A percentile compares a stretch with the other conserved stretches of the same genome.
phyloP scores from a whole-genome alignment of 331 rosid genomes.

The Saraca asoca region DNA sequence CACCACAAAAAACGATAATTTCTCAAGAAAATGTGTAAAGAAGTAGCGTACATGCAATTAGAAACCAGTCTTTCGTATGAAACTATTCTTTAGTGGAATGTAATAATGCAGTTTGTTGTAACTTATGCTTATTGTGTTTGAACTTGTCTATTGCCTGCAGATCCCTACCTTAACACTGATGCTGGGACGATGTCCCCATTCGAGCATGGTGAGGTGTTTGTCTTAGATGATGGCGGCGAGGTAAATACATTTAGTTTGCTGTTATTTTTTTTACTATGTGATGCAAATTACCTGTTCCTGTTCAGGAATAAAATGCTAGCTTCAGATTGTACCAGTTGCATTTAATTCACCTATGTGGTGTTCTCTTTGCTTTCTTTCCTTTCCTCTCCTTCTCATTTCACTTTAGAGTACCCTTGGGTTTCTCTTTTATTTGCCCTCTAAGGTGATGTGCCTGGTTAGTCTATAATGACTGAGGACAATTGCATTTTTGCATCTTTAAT shows the following conservation, averaged over 20 bases:
- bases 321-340: conserved; percentile 11
- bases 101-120: neutral
- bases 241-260: conserved; percentile 40
- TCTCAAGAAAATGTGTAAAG: too few species aligned
- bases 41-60: conserved; percentile 4
- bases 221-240: conserved; percentile 91
- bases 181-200: conserved; percentile 95
- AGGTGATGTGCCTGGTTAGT: conserved; percentile 11
- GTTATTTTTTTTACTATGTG: neutral
- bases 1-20: too few species aligned
- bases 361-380: neutral
- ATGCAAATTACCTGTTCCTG: conserved; percentile 21
- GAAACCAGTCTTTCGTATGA: conserved; percentile 23
- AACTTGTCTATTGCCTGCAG: conserved; percentile 45
- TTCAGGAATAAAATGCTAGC: neutral
- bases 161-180: conserved; percentile 86
- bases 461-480: conserved; percentile 20
- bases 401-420: conserved; percentile 13
- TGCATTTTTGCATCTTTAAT: conserved; percentile 14
- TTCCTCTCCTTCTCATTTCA: conserved; percentile 7
- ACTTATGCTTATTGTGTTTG: conserved; percentile 23
- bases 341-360: conserved; percentile 10
- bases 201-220: conserved; percentile 90
- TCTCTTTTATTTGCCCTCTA: conserved; percentile 9
- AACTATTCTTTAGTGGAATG: conserved; percentile 13